These are phyloP conservation scores for Amaranthus tricolor DNA, from an alignment of 179 eudicot species.

Conservation along the genomic window DNA sequence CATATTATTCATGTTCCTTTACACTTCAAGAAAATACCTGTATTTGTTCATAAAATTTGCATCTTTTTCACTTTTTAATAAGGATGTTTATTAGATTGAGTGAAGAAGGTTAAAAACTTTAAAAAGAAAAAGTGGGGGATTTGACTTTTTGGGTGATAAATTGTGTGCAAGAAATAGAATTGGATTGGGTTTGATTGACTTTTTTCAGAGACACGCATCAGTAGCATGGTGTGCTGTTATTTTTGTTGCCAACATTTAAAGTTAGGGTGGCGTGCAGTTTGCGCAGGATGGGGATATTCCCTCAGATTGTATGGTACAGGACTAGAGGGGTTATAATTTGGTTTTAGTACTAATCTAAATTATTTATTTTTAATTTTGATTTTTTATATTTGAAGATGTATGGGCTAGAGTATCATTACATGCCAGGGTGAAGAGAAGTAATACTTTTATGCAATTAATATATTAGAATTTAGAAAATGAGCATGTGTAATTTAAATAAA, in stretches of 20 bases:
- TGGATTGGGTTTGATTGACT: neutral
- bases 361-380: neutral
- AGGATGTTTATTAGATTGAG: neutral
- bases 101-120: neutral
- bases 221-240: slow-evolving; percentile 7
- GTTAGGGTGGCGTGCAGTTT: slow-evolving; percentile 8
- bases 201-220: neutral
- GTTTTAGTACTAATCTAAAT: neutral
- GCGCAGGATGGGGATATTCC: slow-evolving; percentile 2
- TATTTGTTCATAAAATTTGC: neutral
- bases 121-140: neutral
- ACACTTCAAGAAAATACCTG: slow-evolving; percentile 5
- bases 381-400: no score
- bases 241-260: no score
- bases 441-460: no score
- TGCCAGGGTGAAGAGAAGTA: no score
- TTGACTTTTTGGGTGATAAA: slow-evolving; percentile 14
- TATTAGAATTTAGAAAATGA: no score
- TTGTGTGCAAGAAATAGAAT: neutral
- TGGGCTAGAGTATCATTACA: neutral
- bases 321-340: slow-evolving; percentile 1
- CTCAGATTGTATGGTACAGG: neutral
- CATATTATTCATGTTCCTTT: slow-evolving; percentile 12
- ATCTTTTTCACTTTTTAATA: neutral
- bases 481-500: no score